These are phyloP conservation scores for Echites panduratus DNA, from an alignment of 257 asterid genomes.

Conservation along the genomic window DNA sequence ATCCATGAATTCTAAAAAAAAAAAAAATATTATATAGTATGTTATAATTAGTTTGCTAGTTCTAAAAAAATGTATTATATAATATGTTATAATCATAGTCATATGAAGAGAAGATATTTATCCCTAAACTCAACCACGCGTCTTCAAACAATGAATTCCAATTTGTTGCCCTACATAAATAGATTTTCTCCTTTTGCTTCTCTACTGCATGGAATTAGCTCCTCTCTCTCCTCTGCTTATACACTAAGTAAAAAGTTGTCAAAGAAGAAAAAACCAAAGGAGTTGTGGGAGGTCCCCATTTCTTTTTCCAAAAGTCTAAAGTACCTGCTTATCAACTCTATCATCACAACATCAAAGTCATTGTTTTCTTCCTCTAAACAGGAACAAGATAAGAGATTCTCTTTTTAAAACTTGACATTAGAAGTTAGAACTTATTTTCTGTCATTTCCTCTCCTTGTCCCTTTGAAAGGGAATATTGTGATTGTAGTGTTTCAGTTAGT, in stretches of 20 bases:
- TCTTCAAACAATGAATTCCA: too few species aligned
- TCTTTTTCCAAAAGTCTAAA: neutral
- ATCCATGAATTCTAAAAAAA: too few species aligned
- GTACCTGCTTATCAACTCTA: neutral
- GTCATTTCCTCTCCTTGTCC: slow-evolving; percentile 13
- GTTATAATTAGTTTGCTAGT: too few species aligned
- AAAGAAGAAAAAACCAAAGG: neutral
- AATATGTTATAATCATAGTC: too few species aligned
- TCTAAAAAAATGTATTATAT: too few species aligned
- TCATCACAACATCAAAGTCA: neutral
- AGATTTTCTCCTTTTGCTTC: neutral
- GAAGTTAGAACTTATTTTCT: slow-evolving; percentile 4
- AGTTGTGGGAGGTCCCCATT: slow-evolving; percentile 1
- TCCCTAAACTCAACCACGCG: too few species aligned
- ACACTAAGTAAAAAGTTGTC: neutral
- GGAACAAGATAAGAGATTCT: slow-evolving; percentile 13
- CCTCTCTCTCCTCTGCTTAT: neutral
- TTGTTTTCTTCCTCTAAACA: neutral
- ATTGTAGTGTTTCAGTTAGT: slow-evolving; percentile 29
- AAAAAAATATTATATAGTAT: too few species aligned
- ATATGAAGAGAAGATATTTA: too few species aligned
- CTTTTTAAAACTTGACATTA: slow-evolving; percentile 4
- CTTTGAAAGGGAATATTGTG: slow-evolving; percentile 31
- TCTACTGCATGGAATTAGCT: neutral
- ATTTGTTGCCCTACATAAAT: neutral